phyloP scores from a whole-genome alignment of 495 filamentous ascomycete species.

The Aspergillus bridgeri region DNA sequence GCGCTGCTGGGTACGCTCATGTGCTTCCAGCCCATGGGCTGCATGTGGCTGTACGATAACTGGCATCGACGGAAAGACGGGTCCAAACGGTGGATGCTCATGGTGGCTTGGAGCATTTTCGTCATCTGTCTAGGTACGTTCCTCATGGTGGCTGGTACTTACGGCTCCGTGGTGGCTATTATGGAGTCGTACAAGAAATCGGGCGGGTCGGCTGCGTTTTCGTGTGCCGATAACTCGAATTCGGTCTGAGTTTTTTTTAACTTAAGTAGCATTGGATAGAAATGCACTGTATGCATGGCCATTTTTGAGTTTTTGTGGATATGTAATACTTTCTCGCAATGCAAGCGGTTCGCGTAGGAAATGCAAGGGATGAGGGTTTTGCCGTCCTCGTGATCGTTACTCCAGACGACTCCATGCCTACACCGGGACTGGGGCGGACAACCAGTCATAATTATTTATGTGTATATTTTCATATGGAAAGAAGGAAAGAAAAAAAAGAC shows the following conservation, averaged over 20 bases:
- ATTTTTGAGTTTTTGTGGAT: too few species aligned
- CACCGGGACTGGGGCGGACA: too few species aligned
- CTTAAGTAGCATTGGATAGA: too few species aligned
- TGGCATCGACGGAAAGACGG: conserved; percentile 43
- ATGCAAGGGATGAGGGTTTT: too few species aligned
- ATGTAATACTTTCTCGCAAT: too few species aligned
- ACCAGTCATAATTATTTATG: too few species aligned
- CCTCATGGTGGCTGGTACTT: conserved; percentile 55
- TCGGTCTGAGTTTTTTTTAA: conserved; percentile 14
- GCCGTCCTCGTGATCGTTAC: too few species aligned
- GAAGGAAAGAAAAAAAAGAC: too few species aligned
- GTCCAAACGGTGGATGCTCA: conserved; percentile 15
- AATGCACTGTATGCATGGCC: too few species aligned
- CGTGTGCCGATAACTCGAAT: conserved; percentile 37
- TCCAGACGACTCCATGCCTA: too few species aligned
- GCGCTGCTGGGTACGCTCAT: conserved; percentile 52
- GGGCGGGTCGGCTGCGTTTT: conserved; percentile 29
- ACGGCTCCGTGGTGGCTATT: conserved; percentile 54
- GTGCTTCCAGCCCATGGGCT: conserved; percentile 44
- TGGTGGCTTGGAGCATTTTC: conserved; percentile 17
- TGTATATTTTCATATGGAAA: too few species aligned
- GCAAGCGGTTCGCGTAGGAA: too few species aligned
- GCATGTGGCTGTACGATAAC: conserved; percentile 47
- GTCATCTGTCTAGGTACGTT: conserved; percentile 38
- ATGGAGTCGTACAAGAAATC: conserved; percentile 39